Conservation (phyloP, 1,139 yeast species). For the Trichomonascaceae sp. region DNA sequence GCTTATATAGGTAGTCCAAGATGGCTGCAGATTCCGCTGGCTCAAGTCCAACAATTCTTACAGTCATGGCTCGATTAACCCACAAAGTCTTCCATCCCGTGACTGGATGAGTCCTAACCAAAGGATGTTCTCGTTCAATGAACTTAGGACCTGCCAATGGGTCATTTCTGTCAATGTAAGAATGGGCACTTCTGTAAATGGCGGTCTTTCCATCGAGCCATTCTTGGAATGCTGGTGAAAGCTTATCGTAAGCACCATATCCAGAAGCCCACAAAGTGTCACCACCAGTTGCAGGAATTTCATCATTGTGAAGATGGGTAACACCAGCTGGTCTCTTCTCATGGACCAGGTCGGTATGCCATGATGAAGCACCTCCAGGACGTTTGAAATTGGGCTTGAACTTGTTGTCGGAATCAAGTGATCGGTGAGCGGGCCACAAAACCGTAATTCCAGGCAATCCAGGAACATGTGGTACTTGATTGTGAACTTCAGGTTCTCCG, state of each 20-base stretch:
- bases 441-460: conserved; percentile 44
- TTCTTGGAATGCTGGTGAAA: conserved; percentile 43
- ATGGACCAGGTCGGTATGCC: conserved; percentile 48
- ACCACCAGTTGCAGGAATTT: conserved; percentile 44
- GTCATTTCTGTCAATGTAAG: conserved; percentile 37
- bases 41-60: conserved; percentile 41
- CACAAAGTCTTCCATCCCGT: conserved; percentile 49
- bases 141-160: conserved; percentile 40
- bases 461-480: conserved; percentile 41
- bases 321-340: conserved; percentile 45
- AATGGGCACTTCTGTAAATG: conserved; percentile 41
- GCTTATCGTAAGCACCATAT: conserved; percentile 46
- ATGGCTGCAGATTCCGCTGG: conserved; percentile 38
- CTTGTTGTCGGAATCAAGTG: conserved; percentile 15
- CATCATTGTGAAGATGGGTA: conserved; percentile 44
- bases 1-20: conserved; percentile 38
- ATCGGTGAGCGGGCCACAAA: conserved; percentile 45
- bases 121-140: conserved; percentile 42
- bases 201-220: conserved; percentile 47
- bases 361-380: conserved; percentile 27
- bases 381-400: conserved; percentile 20
- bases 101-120: conserved; percentile 49
- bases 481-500: conserved; percentile 46
- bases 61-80: conserved; percentile 42
- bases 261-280: conserved; percentile 49